phyloP scores from a whole-genome alignment of 1,284 basidiomycete species.

The Trichosporon sp. region DNA sequence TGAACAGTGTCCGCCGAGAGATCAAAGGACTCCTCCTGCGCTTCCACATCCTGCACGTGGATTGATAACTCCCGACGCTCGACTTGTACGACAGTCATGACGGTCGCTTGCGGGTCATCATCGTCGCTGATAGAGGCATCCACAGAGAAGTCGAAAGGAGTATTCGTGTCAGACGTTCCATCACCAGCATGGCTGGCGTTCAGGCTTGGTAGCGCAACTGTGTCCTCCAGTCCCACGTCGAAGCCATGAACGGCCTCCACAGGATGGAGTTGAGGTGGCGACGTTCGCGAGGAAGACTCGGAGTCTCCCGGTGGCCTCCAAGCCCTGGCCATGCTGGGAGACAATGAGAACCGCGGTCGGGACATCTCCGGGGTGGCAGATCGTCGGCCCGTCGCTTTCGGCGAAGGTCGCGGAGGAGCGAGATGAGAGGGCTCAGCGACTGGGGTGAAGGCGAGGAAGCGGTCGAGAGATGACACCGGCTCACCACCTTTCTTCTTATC shows the following conservation, averaged over 20 bases:
- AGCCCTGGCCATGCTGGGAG: not conserved
- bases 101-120: not conserved
- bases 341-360: not conserved
- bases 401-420: not conserved
- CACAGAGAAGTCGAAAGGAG: not conserved
- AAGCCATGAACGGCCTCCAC: not conserved
- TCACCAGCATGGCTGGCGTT: not conserved
- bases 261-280: not conserved
- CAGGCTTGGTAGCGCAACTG: not conserved
- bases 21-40: not conserved
- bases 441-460: not conserved
- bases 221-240: not conserved
- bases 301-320: not conserved
- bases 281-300: not conserved
- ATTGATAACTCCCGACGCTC: not conserved
- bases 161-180: not conserved
- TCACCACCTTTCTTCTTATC: not conserved
- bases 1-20: not conserved
- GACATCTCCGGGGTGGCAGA: not conserved
- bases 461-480: not conserved
- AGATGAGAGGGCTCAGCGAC: not conserved
- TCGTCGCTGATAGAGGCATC: not conserved
- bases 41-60: not conserved
- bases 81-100: not conserved
- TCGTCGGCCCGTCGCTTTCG: not conserved